Evolutionary conservation across 2,329 filamentous ascomycete species (phyloP).

Genomic region (Coniosporium tulheliwenetii): DNA sequence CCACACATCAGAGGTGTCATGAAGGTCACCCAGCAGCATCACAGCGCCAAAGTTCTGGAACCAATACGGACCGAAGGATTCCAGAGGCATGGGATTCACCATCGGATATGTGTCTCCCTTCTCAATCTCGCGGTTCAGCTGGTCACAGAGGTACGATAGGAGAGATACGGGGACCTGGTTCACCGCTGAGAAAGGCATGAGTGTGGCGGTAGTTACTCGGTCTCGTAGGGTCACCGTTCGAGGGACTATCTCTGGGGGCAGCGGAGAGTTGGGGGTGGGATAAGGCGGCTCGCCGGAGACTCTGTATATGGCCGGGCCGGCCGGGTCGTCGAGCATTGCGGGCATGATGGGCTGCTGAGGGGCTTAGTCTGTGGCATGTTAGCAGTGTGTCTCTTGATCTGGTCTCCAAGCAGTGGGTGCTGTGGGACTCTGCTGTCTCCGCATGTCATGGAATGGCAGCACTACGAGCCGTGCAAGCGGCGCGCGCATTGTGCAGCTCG

Average conservation of each 20-base stretch:
- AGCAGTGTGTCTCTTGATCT: too few species aligned
- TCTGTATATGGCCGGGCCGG: constrained; percentile 53
- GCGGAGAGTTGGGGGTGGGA: constrained; percentile 43
- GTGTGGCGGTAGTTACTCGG: constrained; percentile 66
- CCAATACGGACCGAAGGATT: constrained; percentile 71
- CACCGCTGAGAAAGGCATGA: constrained; percentile 68
- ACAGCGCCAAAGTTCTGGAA: constrained; percentile 81
- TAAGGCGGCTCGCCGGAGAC: constrained; percentile 51
- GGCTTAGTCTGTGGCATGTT: background rate
- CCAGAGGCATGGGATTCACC: constrained; percentile 58
- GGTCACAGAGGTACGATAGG: constrained; percentile 62
- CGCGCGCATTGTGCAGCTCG: too few species aligned
- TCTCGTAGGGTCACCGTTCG: constrained; percentile 72
- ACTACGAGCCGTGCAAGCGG: too few species aligned
- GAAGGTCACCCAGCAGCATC: constrained; percentile 69
- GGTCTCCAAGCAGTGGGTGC: too few species aligned
- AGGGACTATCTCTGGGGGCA: constrained; percentile 54
- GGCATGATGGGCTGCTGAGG: constrained; percentile 40
- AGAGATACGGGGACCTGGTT: constrained; percentile 62
- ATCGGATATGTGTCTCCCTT: constrained; percentile 87
- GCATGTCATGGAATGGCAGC: too few species aligned
- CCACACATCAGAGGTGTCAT: constrained; percentile 37
- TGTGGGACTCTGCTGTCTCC: too few species aligned
- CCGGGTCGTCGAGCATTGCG: constrained; percentile 64
- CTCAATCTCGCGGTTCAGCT: constrained; percentile 81